These are phyloP conservation scores for Ophiostoma quercus DNA, from an alignment of 2,329 filamentous ascomycete species.

Conservation along the genomic window DNA sequence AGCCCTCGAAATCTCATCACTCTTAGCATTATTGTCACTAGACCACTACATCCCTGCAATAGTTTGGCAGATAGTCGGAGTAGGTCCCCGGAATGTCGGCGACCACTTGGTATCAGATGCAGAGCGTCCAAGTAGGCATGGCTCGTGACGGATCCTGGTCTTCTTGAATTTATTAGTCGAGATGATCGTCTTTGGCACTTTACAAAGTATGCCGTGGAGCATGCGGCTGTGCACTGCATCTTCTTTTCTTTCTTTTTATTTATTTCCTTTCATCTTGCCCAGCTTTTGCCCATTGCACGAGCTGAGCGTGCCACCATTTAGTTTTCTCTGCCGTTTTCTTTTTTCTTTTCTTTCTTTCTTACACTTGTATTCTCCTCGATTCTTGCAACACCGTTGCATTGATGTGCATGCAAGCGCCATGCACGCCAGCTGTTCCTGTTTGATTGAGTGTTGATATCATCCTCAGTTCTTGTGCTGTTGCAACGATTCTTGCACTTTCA, in stretches of 20 bases:
- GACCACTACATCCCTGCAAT: neutral
- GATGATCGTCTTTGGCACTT: no score
- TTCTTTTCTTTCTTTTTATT: no score
- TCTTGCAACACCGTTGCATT: neutral
- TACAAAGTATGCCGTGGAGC: no score
- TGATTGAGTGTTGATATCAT: neutral
- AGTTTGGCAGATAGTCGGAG: neutral
- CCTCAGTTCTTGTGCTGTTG: no score
- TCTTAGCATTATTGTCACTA: neutral
- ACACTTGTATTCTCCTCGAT: neutral
- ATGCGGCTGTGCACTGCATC: no score
- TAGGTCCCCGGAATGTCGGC: neutral
- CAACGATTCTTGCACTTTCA: no score
- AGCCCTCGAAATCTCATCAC: neutral
- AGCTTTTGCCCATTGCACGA: no score
- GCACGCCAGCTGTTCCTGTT: constrained; percentile 2
- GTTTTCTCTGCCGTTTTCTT: neutral
- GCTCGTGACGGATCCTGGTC: neutral
- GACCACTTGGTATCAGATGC: neutral
- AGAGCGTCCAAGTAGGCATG: neutral
- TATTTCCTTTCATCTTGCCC: no score
- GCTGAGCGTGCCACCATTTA: no score
- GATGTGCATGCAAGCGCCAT: neutral
- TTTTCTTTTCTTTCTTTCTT: neutral
- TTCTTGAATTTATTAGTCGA: no score